Conservation (phyloP, 2,329 filamentous ascomycete genomes). For the Aureobasidium sp. region DNA sequence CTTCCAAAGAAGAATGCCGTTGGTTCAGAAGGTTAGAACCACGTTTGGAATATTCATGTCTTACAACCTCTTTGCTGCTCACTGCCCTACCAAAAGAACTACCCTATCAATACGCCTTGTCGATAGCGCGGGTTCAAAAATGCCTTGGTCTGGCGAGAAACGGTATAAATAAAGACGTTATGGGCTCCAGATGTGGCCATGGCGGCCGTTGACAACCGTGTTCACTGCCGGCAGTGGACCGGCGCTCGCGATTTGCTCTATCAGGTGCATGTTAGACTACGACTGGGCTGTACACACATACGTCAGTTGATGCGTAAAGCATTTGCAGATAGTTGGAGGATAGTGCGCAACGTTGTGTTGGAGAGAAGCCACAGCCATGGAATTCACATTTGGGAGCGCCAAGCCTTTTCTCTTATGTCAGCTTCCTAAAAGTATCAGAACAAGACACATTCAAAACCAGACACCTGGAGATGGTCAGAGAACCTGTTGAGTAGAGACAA, state of each 20-base stretch:
- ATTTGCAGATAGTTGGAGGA: not conserved
- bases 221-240: not conserved
- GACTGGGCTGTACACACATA: not conserved
- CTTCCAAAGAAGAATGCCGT: slow-evolving; percentile 1
- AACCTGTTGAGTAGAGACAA: not conserved
- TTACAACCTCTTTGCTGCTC: not conserved
- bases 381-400: not conserved
- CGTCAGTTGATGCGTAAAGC: not conserved
- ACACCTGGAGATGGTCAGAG: not conserved
- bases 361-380: not conserved
- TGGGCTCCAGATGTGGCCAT: slow-evolving; percentile 8
- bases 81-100: not conserved
- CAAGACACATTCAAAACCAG: not conserved
- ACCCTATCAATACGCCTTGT: slow-evolving; percentile 1
- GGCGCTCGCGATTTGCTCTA: not conserved
- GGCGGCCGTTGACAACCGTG: not conserved
- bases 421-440: not conserved
- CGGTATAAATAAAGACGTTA: slow-evolving; percentile 8
- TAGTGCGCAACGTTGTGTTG: not conserved
- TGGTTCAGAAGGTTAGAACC: not conserved
- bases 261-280: not conserved
- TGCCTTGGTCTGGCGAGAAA: not conserved
- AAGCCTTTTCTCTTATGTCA: not conserved
- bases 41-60: not conserved
- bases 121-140: slow-evolving; percentile 2